Evolutionary conservation across 2,329 filamentous ascomycete genomes (phyloP).

Genomic region (Colletotrichum sp.): DNA sequence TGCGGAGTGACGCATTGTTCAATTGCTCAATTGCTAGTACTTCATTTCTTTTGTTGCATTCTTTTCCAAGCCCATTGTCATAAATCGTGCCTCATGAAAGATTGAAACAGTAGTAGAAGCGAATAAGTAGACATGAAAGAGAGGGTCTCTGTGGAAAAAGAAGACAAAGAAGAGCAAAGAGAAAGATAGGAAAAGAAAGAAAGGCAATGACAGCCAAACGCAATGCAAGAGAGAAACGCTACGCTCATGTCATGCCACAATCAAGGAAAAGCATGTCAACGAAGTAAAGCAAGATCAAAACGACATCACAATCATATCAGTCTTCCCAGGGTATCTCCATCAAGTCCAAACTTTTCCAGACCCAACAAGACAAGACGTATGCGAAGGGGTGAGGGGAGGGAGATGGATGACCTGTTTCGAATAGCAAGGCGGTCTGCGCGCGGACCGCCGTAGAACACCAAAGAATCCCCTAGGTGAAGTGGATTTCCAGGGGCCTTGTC

Average conservation of each 20-base stretch:
- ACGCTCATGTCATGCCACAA: background rate
- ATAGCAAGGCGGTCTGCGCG: background rate
- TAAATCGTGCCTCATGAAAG: background rate
- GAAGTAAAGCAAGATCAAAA: background rate
- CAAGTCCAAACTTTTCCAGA: background rate
- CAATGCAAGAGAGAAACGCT: background rate
- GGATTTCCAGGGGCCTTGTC: background rate
- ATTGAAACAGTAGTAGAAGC: background rate
- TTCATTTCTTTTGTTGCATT: background rate
- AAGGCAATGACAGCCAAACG: background rate
- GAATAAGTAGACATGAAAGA: background rate
- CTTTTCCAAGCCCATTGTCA: background rate
- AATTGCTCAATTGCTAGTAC: background rate
- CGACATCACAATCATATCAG: background rate
- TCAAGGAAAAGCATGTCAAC: background rate
- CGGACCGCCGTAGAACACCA: background rate
- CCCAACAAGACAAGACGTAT: background rate
- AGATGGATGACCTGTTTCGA: background rate
- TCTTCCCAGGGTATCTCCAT: background rate
- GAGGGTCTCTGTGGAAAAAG: background rate
- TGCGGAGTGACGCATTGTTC: background rate
- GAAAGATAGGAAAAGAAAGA: background rate
- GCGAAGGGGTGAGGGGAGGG: background rate
- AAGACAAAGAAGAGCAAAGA: background rate
- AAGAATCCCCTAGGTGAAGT: background rate